A percentile compares a stretch with the other conserved stretches of the same genome.
phyloP scores from a whole-genome alignment of 2,329 filamentous ascomycete species.

The Botrytis fabae region DNA sequence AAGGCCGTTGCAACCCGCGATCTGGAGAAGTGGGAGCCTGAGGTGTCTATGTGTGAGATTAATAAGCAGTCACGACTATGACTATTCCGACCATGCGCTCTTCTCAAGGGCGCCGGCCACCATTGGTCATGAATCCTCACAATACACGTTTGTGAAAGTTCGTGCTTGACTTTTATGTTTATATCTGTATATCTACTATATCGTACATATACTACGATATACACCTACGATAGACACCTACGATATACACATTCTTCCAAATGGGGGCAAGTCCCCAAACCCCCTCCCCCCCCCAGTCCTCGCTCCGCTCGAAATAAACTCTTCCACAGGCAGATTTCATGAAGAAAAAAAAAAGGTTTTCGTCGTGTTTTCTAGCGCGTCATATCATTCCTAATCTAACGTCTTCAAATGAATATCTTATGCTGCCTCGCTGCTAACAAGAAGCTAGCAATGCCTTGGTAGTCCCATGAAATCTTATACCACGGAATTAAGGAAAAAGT shows the following conservation, averaged over 20 bases:
- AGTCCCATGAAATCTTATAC: neutral
- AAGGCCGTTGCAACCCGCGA: neutral
- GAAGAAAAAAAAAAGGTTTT: neutral
- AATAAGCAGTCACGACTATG: neutral
- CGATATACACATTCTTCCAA: too few species aligned
- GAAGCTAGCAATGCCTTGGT: neutral
- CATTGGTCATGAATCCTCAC: neutral
- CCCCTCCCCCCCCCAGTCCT: too few species aligned
- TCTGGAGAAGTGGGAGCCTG: neutral
- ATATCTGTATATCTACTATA: too few species aligned
- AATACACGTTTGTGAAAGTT: too few species aligned
- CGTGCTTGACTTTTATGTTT: too few species aligned
- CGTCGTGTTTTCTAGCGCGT: constrained; percentile 4
- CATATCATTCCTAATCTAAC: neutral
- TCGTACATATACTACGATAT: too few species aligned
- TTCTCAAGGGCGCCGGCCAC: neutral
- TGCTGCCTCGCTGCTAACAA: neutral
- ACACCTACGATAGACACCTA: too few species aligned
- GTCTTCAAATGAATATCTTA: neutral
- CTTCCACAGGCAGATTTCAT: too few species aligned
- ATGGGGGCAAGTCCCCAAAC: too few species aligned
- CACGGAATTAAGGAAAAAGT: neutral
- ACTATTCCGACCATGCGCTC: neutral
- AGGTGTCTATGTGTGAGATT: fast-evolving
- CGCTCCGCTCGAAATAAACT: too few species aligned